Percentiles rank a stretch among this genome's conserved stretches.
These are phyloP conservation scores for Tulasnella sp. DNA, from an alignment of 768 basidiomycete genomes.

Conservation along the genomic window DNA sequence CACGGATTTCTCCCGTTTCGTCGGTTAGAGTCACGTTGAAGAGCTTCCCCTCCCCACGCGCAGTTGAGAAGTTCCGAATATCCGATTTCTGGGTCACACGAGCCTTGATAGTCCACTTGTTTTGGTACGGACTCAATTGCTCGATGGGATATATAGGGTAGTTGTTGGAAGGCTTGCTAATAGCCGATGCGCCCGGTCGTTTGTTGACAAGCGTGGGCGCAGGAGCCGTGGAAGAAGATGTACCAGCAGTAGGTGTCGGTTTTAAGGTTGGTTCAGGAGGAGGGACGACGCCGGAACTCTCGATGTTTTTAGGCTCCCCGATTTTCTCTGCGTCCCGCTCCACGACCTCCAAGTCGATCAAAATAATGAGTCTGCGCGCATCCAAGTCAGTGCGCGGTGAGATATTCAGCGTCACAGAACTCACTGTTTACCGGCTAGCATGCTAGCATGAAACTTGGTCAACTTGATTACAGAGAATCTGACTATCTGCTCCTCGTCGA, in stretches of 20 bases:
- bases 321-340: conserved; percentile 62
- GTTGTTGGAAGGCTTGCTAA: conserved; percentile 15
- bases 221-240: conserved; percentile 38
- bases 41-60: conserved; percentile 87
- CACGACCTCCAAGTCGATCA: conserved; percentile 63
- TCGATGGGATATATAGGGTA: conserved; percentile 74
- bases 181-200: neutral
- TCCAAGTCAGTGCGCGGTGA: conserved; percentile 15
- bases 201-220: conserved; percentile 34
- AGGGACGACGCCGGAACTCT: conserved; percentile 32
- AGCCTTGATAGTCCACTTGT: conserved; percentile 98
- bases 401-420: conserved; percentile 35
- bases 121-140: conserved; percentile 92
- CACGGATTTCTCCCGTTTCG: conserved; percentile 87
- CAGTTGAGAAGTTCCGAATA: conserved; percentile 84
- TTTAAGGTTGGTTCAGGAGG: conserved; percentile 40
- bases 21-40: conserved; percentile 94
- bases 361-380: conserved; percentile 65
- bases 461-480: conserved; percentile 68
- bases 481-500: conserved; percentile 57
- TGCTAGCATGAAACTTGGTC: conserved; percentile 75
- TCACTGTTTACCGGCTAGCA: conserved; percentile 79
- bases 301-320: conserved; percentile 54
- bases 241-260: conserved; percentile 35
- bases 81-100: conserved; percentile 87